Conservation (phyloP, 2,329 filamentous ascomycete species). For the Hymenoscyphus scutula region DNA sequence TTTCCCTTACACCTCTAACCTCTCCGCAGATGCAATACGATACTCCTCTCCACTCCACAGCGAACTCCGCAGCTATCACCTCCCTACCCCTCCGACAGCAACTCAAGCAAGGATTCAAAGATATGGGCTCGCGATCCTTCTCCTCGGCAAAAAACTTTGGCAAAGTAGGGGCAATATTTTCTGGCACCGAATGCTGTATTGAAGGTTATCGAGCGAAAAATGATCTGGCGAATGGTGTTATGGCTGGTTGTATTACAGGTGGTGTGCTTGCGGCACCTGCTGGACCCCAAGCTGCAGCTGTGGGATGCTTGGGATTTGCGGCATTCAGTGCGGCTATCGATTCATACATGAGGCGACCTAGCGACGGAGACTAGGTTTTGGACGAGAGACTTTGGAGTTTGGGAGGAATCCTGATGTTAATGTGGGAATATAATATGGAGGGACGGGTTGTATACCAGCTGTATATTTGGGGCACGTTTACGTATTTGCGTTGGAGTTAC, state of each 20-base stretch:
- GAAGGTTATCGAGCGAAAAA: constrained; percentile 93
- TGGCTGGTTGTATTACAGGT: constrained; percentile 87
- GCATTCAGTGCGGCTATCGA: constrained; percentile 92
- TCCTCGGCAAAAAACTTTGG: constrained; percentile 93
- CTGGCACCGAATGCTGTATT: constrained; percentile 92
- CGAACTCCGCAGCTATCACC: constrained; percentile 43
- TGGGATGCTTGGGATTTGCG: constrained; percentile 91
- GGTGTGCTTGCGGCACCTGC: constrained; percentile 83
- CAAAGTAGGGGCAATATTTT: constrained; percentile 86
- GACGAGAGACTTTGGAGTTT: neutral
- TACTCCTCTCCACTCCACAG: constrained; percentile 64
- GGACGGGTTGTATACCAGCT: neutral
- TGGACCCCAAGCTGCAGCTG: constrained; percentile 81
- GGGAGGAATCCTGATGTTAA: neutral
- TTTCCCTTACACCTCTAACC: constrained; percentile 9
- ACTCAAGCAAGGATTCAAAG: constrained; percentile 80
- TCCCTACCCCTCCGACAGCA: constrained; percentile 82
- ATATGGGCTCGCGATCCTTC: constrained; percentile 85
- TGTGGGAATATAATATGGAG: constrained; percentile 1
- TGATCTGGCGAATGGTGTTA: constrained; percentile 82
- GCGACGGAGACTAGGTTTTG: constrained; percentile 47
- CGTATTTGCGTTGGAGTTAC: neutral
- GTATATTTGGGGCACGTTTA: neutral
- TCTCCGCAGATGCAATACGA: constrained; percentile 88
- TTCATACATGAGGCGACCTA: constrained; percentile 80